A percentile compares a stretch with the other conserved stretches of the same genome.
Evolutionary conservation across 2,329 filamentous ascomycete species (phyloP).

Genomic region (Penicillium sp.): DNA sequence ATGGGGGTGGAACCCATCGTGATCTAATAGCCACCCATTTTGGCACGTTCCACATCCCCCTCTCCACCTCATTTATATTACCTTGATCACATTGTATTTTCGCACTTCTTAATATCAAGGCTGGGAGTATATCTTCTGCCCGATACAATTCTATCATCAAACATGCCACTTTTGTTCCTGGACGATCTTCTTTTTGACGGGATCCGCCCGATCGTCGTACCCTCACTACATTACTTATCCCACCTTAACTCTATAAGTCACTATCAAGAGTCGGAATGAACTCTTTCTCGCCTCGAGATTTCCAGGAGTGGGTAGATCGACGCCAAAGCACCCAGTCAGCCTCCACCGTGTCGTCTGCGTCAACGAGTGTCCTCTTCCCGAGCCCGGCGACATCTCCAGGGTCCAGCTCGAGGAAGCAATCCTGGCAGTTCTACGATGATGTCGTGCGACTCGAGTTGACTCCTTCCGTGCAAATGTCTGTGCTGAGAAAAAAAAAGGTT

Average conservation of each 20-base stretch:
- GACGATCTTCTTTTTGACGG: constrained; percentile 6
- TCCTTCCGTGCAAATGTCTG: constrained; percentile 36
- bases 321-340: constrained; percentile 30
- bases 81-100: constrained; percentile 15
- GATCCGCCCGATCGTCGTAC: constrained; percentile 6
- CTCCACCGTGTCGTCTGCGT: constrained; percentile 31
- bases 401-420: constrained; percentile 30
- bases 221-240: not conserved
- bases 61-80: not conserved
- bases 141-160: not conserved
- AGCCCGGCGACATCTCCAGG: constrained; percentile 31
- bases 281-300: constrained; percentile 21
- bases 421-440: constrained; percentile 33
- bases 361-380: constrained; percentile 31
- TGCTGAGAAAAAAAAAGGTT: not conserved
- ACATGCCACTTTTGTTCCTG: constrained; percentile 7
- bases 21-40: constrained; percentile 26
- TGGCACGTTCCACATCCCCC: constrained; percentile 18
- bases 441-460: constrained; percentile 31
- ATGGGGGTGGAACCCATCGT: constrained; percentile 10
- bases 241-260: constrained; percentile 1
- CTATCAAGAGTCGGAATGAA: constrained; percentile 16
- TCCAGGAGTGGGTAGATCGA: constrained; percentile 32
- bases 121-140: not conserved
- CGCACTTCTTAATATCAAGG: constrained; percentile 8